phyloP scores from a whole-genome alignment of 441 rosid species.

The Erodium texanum region DNA sequence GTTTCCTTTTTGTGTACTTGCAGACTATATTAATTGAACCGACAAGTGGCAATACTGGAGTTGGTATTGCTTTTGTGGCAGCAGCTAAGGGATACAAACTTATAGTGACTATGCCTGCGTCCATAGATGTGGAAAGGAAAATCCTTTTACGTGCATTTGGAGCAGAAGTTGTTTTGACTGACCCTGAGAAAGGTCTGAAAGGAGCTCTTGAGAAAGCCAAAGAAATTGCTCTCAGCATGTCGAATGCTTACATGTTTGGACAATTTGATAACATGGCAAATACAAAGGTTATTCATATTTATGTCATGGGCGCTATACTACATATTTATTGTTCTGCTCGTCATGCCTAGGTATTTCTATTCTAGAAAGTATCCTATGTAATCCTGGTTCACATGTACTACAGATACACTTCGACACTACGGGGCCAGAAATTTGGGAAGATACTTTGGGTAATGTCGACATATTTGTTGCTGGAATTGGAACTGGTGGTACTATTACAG shows the following conservation, averaged over 20 bases:
- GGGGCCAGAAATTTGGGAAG: constrained; percentile 95
- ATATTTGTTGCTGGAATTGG: constrained; percentile 79
- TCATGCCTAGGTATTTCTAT: neutral
- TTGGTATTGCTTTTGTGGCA: constrained; percentile 80
- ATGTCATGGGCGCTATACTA: no score
- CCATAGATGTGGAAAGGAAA: constrained; percentile 70
- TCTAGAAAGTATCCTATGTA: neutral
- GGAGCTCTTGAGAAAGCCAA: constrained; percentile 87
- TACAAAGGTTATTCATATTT: constrained; percentile 36
- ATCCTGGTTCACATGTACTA: constrained; percentile 19
- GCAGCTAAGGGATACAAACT: constrained; percentile 76
- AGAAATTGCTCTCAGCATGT: constrained; percentile 52
- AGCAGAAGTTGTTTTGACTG: constrained; percentile 71
- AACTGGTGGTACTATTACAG: constrained; percentile 81
- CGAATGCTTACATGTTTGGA: constrained; percentile 63
- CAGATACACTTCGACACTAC: constrained; percentile 86
- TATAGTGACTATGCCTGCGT: constrained; percentile 81
- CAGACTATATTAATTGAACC: constrained; percentile 78
- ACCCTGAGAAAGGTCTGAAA: constrained; percentile 69
- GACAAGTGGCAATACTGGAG: constrained; percentile 78
- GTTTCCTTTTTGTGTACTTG: constrained; percentile 12
- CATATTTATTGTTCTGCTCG: constrained; percentile 12
- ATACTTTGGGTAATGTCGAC: constrained; percentile 72
- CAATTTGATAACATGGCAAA: constrained; percentile 74
- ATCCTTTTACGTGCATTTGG: constrained; percentile 75